These are phyloP conservation scores for Saturnispora saitoi DNA, from an alignment of 805 yeast species.

Conservation along the genomic window DNA sequence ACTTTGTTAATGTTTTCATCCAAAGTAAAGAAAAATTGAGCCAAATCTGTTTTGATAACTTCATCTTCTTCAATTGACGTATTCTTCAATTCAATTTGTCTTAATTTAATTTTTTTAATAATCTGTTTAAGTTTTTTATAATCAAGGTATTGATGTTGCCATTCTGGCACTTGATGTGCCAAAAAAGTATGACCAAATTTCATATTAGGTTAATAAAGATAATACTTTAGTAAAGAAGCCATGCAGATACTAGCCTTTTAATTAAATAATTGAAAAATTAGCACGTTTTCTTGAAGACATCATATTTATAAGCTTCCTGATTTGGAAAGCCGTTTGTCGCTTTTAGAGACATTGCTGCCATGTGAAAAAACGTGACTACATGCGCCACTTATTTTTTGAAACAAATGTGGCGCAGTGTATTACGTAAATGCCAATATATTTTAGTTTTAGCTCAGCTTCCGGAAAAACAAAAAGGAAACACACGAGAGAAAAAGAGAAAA, in stretches of 20 bases:
- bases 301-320: background rate
- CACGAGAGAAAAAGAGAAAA: no score
- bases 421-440: background rate
- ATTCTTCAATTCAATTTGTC: constrained; percentile 30
- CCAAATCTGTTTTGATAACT: constrained; percentile 40
- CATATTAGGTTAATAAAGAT: constrained; percentile 31
- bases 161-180: constrained; percentile 89
- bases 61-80: constrained; percentile 29
- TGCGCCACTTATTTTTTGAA: background rate
- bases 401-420: background rate
- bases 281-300: background rate
- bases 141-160: constrained; percentile 77
- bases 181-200: constrained; percentile 75
- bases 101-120: constrained; percentile 53
- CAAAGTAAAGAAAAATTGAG: constrained; percentile 65
- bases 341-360: no score
- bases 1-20: constrained; percentile 79
- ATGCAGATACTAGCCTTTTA: background rate
- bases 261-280: background rate
- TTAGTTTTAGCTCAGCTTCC: background rate
- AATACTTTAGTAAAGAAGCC: background rate
- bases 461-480: no score
- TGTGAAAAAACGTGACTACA: background rate
- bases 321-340: background rate
- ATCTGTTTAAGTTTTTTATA: constrained; percentile 77